Evolutionary conservation across 1,139 yeast genomes (phyloP).

Genomic region (Suhomyces chickasaworum): DNA sequence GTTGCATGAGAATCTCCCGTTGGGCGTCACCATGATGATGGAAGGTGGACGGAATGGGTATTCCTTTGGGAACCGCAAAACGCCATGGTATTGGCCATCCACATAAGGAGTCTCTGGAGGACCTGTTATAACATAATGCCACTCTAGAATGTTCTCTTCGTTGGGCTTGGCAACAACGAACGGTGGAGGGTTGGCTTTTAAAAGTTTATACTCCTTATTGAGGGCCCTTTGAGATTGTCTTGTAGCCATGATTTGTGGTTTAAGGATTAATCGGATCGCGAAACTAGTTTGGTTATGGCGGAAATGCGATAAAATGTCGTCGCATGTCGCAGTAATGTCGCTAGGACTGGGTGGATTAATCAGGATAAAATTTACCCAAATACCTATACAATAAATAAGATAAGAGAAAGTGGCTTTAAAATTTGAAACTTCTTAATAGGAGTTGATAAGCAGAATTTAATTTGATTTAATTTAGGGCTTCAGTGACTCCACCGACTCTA

Average conservation of each 20-base stretch:
- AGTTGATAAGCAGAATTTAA: too few relatives aligned
- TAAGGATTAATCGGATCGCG: background rate
- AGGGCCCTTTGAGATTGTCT: constrained; percentile 55
- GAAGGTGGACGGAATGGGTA: constrained; percentile 95
- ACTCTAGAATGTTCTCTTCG: constrained; percentile 53
- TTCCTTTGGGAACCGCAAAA: constrained; percentile 77
- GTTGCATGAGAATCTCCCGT: constrained; percentile 76
- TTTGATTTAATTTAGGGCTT: too few relatives aligned
- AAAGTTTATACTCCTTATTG: constrained; percentile 75
- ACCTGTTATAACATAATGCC: constrained; percentile 83
- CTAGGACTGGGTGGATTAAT: background rate
- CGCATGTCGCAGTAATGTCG: background rate
- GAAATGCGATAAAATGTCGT: background rate
- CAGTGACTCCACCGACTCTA: too few relatives aligned
- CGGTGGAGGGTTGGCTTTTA: constrained; percentile 78
- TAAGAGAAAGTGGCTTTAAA: background rate
- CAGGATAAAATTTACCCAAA: background rate
- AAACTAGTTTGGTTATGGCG: background rate
- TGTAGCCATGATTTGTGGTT: constrained; percentile 42
- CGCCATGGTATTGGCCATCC: constrained; percentile 89
- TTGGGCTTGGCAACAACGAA: constrained; percentile 81
- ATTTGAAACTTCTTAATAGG: too few relatives aligned
- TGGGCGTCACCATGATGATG: constrained; percentile 86
- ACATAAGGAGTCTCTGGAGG: constrained; percentile 86
- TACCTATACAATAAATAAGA: too few relatives aligned